Evolutionary conservation across 106 monocot species (phyloP).

Genomic region (Dendrobium huoshanense): DNA sequence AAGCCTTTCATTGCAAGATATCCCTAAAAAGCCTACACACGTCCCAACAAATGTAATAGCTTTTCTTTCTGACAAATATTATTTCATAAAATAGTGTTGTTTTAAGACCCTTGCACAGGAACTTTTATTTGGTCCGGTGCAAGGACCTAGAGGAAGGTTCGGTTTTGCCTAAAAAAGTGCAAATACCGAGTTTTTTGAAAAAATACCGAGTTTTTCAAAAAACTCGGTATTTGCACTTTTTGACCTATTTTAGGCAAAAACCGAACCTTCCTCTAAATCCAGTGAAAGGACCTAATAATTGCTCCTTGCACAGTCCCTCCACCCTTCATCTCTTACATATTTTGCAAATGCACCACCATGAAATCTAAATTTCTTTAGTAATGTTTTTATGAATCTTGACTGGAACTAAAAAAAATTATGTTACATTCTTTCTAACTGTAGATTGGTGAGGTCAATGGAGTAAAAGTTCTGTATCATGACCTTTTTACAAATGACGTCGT

Average conservation of each 20-base stretch:
- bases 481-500: slow-evolving; percentile 97
- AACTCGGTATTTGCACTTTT: too few species aligned
- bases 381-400: not conserved
- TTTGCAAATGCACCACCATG: not conserved
- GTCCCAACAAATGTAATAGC: slow-evolving; percentile 71
- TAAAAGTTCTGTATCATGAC: slow-evolving; percentile 82
- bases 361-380: not conserved
- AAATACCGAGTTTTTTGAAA: too few species aligned
- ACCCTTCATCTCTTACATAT: too few species aligned
- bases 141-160: too few species aligned
- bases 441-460: slow-evolving; percentile 82
- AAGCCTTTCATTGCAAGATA: slow-evolving; percentile 83
- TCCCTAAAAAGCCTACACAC: slow-evolving; percentile 79
- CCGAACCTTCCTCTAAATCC: too few species aligned
- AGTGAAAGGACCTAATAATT: too few species aligned
- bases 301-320: too few species aligned
- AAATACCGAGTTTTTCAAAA: too few species aligned
- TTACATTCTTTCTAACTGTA: slow-evolving; percentile 20
- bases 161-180: too few species aligned
- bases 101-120: too few species aligned
- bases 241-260: too few species aligned
- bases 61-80: not conserved
- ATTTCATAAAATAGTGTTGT: not conserved
- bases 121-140: too few species aligned
- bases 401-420: not conserved